Conservation (phyloP, 2,329 filamentous ascomycete species). For the Bipolaris sorokiniana region DNA sequence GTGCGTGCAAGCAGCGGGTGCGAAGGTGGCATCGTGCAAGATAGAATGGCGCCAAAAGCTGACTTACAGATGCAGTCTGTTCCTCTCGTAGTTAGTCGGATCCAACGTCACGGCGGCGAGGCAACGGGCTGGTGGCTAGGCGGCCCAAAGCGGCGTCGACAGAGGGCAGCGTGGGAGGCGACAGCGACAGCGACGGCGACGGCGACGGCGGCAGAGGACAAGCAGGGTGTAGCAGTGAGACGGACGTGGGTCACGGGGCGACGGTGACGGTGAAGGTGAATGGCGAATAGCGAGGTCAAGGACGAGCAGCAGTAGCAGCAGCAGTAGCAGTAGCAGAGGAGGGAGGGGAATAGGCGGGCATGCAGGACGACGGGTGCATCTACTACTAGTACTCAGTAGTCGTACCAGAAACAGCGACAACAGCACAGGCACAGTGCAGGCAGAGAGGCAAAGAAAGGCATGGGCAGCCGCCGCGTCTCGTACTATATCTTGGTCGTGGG, state of each 20-base stretch:
- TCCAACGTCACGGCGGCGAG: constrained; percentile 14
- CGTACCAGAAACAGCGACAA: background rate
- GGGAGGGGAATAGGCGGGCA: background rate
- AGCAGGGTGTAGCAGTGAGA: background rate
- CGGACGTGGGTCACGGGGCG: background rate
- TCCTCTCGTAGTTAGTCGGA: constrained; percentile 4
- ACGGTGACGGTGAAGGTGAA: background rate
- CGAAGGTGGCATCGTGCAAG: constrained; percentile 19
- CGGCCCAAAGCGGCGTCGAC: too few relatives aligned
- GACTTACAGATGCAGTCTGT: constrained; percentile 28
- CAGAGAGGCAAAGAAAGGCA: background rate
- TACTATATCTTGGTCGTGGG: constrained; percentile 9
- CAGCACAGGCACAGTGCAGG: background rate
- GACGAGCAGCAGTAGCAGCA: background rate
- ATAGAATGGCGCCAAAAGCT: constrained; percentile 24
- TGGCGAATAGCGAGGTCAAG: background rate
- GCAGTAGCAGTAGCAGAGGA: background rate
- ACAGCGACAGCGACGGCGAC: constrained; percentile 2
- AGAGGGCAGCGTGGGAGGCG: too few relatives aligned
- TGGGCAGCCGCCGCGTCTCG: constrained; percentile 15
- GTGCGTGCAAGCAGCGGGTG: constrained; percentile 26
- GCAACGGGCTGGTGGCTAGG: too few relatives aligned
- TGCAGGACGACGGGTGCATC: background rate
- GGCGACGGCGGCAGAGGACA: background rate
- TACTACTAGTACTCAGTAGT: background rate